phyloP scores from a whole-genome alignment of 148 eudicot species.

The Chenopodium suecicum region DNA sequence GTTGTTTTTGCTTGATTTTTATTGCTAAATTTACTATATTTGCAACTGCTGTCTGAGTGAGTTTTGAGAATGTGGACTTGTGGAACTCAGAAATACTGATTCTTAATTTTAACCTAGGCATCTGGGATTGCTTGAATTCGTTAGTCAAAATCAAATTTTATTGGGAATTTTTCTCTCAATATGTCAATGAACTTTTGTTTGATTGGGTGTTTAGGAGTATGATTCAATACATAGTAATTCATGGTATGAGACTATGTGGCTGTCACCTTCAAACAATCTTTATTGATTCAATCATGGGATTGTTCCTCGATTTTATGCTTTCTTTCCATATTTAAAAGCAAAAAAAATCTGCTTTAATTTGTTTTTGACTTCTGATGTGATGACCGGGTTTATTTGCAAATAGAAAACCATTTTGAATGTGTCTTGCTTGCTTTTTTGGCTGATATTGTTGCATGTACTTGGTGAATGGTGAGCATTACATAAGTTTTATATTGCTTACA shows the following conservation, averaged over 20 bases:
- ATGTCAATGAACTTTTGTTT: too few relatives aligned
- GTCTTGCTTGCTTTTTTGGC: not conserved
- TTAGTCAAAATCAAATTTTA: not conserved
- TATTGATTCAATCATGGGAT: not conserved
- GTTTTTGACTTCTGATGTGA: not conserved
- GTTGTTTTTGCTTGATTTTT: not conserved
- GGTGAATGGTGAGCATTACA: not conserved
- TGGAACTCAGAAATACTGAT: not conserved
- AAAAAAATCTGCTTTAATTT: too few relatives aligned
- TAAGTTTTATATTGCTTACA: not conserved
- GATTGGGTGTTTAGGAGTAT: not conserved
- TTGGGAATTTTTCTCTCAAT: not conserved
- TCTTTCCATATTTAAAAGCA: too few relatives aligned
- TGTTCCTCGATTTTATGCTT: too few relatives aligned
- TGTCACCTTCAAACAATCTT: not conserved
- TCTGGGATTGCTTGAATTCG: not conserved
- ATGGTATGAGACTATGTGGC: not conserved
- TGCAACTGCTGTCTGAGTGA: too few relatives aligned
- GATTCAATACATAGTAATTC: too few relatives aligned
- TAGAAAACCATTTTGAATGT: not conserved
- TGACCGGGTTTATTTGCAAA: not conserved
- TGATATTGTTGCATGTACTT: conserved; percentile 3
- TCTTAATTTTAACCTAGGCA: not conserved
- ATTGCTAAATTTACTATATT: too few relatives aligned
- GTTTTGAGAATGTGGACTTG: too few relatives aligned